These are phyloP conservation scores for Osmanthus fragrans DNA, from an alignment of 257 asterid genomes.

Conservation along the genomic window DNA sequence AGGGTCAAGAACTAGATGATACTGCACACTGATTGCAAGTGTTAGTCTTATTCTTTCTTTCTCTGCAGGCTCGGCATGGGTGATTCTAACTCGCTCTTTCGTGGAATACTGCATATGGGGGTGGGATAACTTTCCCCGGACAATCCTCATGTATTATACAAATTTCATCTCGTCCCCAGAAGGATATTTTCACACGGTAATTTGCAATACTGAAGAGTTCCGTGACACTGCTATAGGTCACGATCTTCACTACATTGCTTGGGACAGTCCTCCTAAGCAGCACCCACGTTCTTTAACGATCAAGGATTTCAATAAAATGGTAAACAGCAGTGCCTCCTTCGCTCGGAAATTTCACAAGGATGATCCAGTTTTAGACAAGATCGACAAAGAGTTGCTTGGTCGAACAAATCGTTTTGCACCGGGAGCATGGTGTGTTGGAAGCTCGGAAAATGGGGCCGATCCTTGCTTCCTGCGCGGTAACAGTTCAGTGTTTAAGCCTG, in stretches of 20 bases:
- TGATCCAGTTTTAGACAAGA: slow-evolving; percentile 78
- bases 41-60: background rate
- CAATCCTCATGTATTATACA: slow-evolving; percentile 88
- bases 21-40: background rate
- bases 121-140: slow-evolving; percentile 92
- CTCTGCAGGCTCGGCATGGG: slow-evolving; percentile 95
- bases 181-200: slow-evolving; percentile 93
- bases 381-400: slow-evolving; percentile 74
- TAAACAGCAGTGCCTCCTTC: slow-evolving; percentile 90
- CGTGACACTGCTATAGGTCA: slow-evolving; percentile 74
- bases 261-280: slow-evolving; percentile 99
- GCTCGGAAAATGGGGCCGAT: slow-evolving; percentile 62
- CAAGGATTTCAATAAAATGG: slow-evolving; percentile 70
- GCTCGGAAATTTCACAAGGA: slow-evolving; percentile 89
- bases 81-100: slow-evolving; percentile 76
- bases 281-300: slow-evolving; percentile 72
- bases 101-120: slow-evolving; percentile 95
- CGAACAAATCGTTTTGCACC: slow-evolving; percentile 65
- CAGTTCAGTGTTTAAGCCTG: slow-evolving; percentile 70
- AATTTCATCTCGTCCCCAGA: slow-evolving; percentile 95
- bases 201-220: slow-evolving; percentile 82
- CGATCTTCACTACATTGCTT: slow-evolving; percentile 94
- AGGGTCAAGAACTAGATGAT: background rate
- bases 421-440: slow-evolving; percentile 91
- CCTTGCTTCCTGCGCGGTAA: slow-evolving; percentile 74